Evolutionary conservation across 2,329 filamentous ascomycete genomes (phyloP), one percentile per base, ranked within the genome.

Genomic region (Ilyonectria robusta): DNA sequence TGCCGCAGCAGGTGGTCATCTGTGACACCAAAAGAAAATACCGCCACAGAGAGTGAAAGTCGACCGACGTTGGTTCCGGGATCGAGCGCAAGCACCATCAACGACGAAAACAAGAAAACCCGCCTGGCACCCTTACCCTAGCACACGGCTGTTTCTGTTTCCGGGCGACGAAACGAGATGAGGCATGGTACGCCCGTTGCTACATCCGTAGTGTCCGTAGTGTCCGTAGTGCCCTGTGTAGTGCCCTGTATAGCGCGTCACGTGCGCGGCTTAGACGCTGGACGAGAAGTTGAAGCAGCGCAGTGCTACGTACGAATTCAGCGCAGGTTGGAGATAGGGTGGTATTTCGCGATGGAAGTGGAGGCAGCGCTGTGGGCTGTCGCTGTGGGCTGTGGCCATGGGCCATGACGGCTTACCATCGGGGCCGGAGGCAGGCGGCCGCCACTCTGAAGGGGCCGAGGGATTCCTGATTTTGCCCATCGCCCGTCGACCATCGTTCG

Each of bases 371-470:
- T 19, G 40, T 17, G 40, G 40, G 21, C 21, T 21, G 21, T 21
- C 21, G 21, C 21, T 21, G 21, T 21, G 21, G 21, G 40, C 40
- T 19, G 40, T 17, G 40, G 40, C 40, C 37, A 40, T 40, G 13
- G 11, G 37, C 6, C 51, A 15, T 46, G 46, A 31, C 58, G 13
- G 48, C 21, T 40, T 33, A 53, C 55, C 48, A 35, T 63, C 48
- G 65, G 50, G 55, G 29, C 61, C 61, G 57, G 61, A 51, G 42
- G 9, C 35, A 21, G 57, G 44, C 57, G 51, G 58, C 57, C 62
- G 46, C 51, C 51, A 66, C 53, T 48, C 51, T 13, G 13, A 40
- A 13, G 13, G 37, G 6, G 17, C 31, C 31, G 8, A 33, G 31
- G 31, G 11, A 33, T 9, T 48, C 33, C 21, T 19, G 42, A 17